These are phyloP conservation scores for Pezicula carpinea DNA, from an alignment of 2,329 filamentous ascomycete species.

Conservation along the genomic window DNA sequence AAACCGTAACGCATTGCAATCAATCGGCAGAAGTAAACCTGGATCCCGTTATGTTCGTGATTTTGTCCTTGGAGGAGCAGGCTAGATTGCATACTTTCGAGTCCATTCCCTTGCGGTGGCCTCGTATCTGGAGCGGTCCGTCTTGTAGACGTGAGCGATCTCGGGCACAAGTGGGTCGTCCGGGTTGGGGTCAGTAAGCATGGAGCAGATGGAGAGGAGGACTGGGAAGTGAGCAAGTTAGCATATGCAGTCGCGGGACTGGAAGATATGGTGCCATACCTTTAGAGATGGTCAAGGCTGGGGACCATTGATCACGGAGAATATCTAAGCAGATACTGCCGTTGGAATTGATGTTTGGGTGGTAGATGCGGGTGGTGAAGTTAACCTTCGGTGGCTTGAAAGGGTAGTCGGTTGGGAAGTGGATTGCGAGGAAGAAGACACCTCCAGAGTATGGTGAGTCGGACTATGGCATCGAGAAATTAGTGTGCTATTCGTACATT, in stretches of 20 bases:
- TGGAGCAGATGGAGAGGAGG: conserved; percentile 97
- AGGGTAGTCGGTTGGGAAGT: conserved; percentile 99
- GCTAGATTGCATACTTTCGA: conserved; percentile 70
- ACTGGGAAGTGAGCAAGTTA: conserved; percentile 48
- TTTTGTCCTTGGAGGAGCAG: no score
- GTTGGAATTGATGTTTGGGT: conserved; percentile 99
- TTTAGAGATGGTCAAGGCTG: conserved; percentile 96
- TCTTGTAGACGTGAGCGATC: conserved; percentile 99
- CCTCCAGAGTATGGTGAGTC: conserved; percentile 98
- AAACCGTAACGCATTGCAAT: background rate
- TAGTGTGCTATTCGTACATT: conserved; percentile 4
- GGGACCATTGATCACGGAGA: conserved; percentile 98
- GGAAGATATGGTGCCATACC: conserved; percentile 48
- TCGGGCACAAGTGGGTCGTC: conserved; percentile 98
- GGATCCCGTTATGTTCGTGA: background rate
- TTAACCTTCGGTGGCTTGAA: conserved; percentile 99
- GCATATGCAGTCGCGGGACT: background rate
- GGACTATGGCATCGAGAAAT: conserved; percentile 51
- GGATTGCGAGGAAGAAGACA: conserved; percentile 98
- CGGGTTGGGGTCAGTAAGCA: conserved; percentile 99
- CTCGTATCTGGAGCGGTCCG: conserved; percentile 92
- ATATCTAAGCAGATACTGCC: conserved; percentile 99
- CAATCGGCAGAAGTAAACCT: background rate
- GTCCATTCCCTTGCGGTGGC: conserved; percentile 97
- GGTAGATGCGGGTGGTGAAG: conserved; percentile 99